Percentiles rank a stretch among this genome's conserved stretches.
phyloP scores from a whole-genome alignment of 306 rosid species.

The Lathyrus tuberosus region DNA sequence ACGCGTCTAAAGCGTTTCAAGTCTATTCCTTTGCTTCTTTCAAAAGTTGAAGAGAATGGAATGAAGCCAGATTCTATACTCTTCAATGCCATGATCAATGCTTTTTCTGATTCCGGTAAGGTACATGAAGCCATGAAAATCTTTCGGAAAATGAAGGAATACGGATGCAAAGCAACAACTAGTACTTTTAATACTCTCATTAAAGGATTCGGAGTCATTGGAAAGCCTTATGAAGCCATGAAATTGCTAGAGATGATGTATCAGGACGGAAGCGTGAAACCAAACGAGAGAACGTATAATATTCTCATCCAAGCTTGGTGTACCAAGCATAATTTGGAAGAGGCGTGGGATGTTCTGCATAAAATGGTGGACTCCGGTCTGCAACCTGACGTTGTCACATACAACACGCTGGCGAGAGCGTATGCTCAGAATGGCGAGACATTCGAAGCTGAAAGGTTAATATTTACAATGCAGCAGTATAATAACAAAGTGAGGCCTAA shows the following conservation, averaged over 20 bases:
- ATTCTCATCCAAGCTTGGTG: constrained; percentile 89
- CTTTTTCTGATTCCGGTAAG: constrained; percentile 81
- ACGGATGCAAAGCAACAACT: constrained; percentile 79
- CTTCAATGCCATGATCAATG: constrained; percentile 89
- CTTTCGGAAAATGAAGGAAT: constrained; percentile 75
- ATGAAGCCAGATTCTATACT: constrained; percentile 84
- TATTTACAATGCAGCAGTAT: constrained; percentile 68
- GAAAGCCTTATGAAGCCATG: constrained; percentile 73
- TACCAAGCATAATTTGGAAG: constrained; percentile 59
- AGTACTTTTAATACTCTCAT: constrained; percentile 92
- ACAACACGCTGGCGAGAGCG: constrained; percentile 83
- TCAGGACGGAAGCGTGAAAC: constrained; percentile 57
- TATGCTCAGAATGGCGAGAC: constrained; percentile 86
- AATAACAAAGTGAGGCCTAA: constrained; percentile 64
- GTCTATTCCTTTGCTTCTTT: constrained; percentile 67
- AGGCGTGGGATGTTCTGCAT: constrained; percentile 75
- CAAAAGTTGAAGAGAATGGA: constrained; percentile 74
- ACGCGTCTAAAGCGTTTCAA: constrained; percentile 83
- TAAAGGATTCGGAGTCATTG: constrained; percentile 79
- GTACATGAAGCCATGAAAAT: constrained; percentile 69
- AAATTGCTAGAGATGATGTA: constrained; percentile 75
- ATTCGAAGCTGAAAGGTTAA: constrained; percentile 65
- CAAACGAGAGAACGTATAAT: constrained; percentile 84
- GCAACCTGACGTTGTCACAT: constrained; percentile 86
- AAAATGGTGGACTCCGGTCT: constrained; percentile 78